Percentiles rank a stretch among this genome's conserved stretches.
Evolutionary conservation across 2,329 filamentous ascomycete genomes (phyloP).

Genomic region (Zasmidium citrigriseum): DNA sequence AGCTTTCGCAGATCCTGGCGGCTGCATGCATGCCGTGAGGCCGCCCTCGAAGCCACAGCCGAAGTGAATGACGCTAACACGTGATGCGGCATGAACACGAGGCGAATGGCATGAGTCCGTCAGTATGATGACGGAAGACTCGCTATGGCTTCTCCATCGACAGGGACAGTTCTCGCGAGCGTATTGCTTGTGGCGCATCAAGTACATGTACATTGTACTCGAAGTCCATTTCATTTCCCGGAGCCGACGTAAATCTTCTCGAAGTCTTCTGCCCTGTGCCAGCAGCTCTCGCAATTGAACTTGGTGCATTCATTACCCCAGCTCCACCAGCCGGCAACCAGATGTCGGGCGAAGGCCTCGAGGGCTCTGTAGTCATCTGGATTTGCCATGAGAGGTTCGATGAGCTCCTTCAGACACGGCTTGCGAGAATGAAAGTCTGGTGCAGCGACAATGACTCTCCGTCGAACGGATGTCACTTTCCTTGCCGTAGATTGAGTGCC

Average conservation of each 20-base stretch:
- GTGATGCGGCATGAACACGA: too few relatives aligned
- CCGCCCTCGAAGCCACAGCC: too few relatives aligned
- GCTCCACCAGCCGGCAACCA: conserved; percentile 74
- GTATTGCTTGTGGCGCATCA: too few relatives aligned
- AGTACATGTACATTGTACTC: too few relatives aligned
- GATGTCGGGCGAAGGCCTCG: conserved; percentile 75
- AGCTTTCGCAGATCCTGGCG: too few relatives aligned
- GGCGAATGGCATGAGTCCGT: too few relatives aligned
- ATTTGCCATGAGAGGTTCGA: conserved; percentile 56
- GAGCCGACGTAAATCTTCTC: neutral
- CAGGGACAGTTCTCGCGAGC: too few relatives aligned
- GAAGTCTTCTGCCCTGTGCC: conserved; percentile 35
- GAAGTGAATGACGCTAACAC: too few relatives aligned
- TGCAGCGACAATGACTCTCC: conserved; percentile 66
- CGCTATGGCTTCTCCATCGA: too few relatives aligned
- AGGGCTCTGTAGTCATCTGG: conserved; percentile 56
- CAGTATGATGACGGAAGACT: too few relatives aligned
- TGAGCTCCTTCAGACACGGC: conserved; percentile 65
- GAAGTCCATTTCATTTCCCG: too few relatives aligned
- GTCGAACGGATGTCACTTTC: conserved; percentile 34
- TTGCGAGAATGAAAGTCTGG: conserved; percentile 79
- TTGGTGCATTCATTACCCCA: conserved; percentile 75
- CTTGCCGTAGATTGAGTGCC: neutral
- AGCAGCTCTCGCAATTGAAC: conserved; percentile 63
- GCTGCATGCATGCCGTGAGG: too few relatives aligned